These are phyloP conservation scores for Coemansia sp. DNA, from an alignment of 192 early-diverging fungal genomes.

Conservation along the genomic window DNA sequence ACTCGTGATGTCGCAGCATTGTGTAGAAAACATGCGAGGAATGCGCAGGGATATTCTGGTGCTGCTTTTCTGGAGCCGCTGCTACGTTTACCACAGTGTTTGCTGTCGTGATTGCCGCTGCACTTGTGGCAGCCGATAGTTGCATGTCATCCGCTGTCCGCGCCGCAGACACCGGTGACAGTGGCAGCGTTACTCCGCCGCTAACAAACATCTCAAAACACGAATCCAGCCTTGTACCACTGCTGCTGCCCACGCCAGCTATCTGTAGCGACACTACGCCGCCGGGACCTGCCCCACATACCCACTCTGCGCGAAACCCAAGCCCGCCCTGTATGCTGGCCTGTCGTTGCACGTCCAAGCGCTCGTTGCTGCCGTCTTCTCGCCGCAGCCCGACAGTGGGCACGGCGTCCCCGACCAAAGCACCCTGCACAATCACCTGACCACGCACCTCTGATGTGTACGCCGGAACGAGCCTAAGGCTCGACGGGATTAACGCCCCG, in stretches of 20 bases:
- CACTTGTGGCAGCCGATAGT: constrained; percentile 1
- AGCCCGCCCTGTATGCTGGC: neutral
- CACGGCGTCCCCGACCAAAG: neutral
- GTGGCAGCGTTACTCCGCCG: neutral
- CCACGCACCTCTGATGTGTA: constrained; percentile 8
- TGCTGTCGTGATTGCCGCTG: neutral
- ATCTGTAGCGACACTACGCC: neutral
- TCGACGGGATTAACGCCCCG: constrained; percentile 7
- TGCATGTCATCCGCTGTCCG: neutral
- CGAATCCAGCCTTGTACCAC: neutral
- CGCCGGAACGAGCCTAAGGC: constrained; percentile 23
- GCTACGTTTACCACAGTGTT: neutral
- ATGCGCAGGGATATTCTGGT: neutral
- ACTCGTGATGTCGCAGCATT: constrained; percentile 25
- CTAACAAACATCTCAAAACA: neutral
- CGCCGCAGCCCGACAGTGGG: neutral
- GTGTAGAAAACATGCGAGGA: constrained; percentile 33
- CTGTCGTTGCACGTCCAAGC: neutral
- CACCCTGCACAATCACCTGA: constrained; percentile 5
- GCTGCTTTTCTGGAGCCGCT: neutral
- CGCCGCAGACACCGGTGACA: neutral
- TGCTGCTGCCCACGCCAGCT: neutral
- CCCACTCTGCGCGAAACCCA: neutral
- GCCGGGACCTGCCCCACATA: neutral
- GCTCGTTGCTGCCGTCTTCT: neutral